phyloP scores from a whole-genome alignment of 1,284 basidiomycete species.

The Cutaneotrichosporon sp. region DNA sequence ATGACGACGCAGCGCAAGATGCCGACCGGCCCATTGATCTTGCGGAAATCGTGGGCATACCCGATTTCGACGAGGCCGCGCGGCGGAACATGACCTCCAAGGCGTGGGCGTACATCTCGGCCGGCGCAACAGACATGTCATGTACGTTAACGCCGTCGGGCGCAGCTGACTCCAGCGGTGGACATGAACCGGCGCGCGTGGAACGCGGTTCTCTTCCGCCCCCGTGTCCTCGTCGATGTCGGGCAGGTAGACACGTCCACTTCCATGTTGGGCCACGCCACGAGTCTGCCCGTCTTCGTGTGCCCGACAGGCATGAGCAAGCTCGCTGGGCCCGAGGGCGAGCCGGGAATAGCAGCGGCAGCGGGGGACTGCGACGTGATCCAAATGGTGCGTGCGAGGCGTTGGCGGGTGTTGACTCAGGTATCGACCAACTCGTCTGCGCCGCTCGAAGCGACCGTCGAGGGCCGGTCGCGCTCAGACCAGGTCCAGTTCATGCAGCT shows the following conservation, averaged over 20 bases:
- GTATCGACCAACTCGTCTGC: conserved; percentile 47
- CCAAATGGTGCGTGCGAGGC: conserved; percentile 38
- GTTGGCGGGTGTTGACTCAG: conserved; percentile 12
- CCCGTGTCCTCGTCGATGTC: conserved; percentile 43
- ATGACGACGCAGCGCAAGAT: conserved; percentile 15
- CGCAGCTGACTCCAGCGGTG: conserved; percentile 25
- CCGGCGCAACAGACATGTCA: conserved; percentile 45
- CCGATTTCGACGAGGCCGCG: conserved; percentile 47
- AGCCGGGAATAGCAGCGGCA: conserved; percentile 38
- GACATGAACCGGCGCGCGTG: conserved; percentile 40
- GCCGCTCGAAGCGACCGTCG: conserved; percentile 41
- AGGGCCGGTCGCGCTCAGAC: conserved; percentile 19
- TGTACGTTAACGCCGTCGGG: conserved; percentile 27
- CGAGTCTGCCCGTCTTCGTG: conserved; percentile 45
- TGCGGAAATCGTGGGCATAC: conserved; percentile 43
- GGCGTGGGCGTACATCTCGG: conserved; percentile 47
- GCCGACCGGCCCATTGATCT: conserved; percentile 32
- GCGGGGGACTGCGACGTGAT: conserved; percentile 43
- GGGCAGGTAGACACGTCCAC: conserved; percentile 39
- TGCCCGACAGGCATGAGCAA: conserved; percentile 48
- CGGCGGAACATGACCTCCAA: conserved; percentile 36
- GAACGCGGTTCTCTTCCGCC: conserved; percentile 46
- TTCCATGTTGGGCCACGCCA: conserved; percentile 39
- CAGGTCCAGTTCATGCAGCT: conserved; percentile 49
- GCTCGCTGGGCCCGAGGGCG: conserved; percentile 44